Evolutionary conservation across 2,329 filamentous ascomycete species (phyloP), one percentile per base, ranked within the genome.

Genomic region (Alternaria viburni): DNA sequence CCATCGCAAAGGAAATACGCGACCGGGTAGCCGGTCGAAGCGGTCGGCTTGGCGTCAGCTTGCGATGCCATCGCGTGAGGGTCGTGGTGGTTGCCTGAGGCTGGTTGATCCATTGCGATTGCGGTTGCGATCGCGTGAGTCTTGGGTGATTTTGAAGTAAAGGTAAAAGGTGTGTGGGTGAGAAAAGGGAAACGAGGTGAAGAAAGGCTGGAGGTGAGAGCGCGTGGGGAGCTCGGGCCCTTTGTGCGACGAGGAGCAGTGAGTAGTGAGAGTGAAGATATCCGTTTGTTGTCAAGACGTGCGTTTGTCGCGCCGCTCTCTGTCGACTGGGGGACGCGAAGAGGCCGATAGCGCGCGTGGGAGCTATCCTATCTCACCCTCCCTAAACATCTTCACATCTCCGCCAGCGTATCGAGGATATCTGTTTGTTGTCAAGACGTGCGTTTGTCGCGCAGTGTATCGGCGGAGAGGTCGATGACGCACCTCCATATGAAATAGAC

Each of bases 1-100:
- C 30, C 41, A 21, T 57, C 59, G 26, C 59, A 61, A 46, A 51
- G 45, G 36, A 57, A 61, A 19, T 57, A 57, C 9, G 43, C 17
- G 5, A 57, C 10, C 6, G 52, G 45, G 2, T 51, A 57, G 32
- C 6, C 3, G n/a, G 30, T 10, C 11, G 25, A 9, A 17, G 17
- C 30, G n/a, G 12, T 21, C 23, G 7, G 19, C 36, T 41, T 28
- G n/a, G 17, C 2, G 12, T 19, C 13, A 10, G 17, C 23, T 4
- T 4, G 10, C 5, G 23, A 4, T 26, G 21, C 28, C 23, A 51
- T 61, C 26, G 17, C 3, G 51, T 50, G 12, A 8, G 12, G 11
- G 41, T 28, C 11, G 11, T 28, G 45, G 10, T 36, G 25, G 13
- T n/a, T 28, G 6, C 26, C 7, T 11, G 32, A 15, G 12, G 13